phyloP scores from a whole-genome alignment of 768 basidiomycete genomes.

The Exidia glandulosa region DNA sequence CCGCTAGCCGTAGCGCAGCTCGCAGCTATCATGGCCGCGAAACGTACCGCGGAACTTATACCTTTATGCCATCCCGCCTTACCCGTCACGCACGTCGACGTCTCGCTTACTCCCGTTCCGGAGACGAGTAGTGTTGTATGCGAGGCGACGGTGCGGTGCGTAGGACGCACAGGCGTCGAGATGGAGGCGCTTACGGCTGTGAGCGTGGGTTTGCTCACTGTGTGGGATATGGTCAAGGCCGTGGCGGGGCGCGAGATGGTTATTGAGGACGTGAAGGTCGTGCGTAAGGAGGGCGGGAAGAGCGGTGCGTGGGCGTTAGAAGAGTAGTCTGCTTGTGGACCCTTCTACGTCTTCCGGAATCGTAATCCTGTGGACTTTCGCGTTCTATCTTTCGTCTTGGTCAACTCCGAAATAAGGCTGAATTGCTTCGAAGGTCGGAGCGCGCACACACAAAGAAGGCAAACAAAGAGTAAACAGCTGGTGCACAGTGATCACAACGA shows the following conservation, averaged over 20 bases:
- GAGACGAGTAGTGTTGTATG: slow-evolving; percentile 38
- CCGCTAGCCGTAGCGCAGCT: slow-evolving; percentile 67
- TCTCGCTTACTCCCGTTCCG: slow-evolving; percentile 42
- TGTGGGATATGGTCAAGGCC: slow-evolving; percentile 92
- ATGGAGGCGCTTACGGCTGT: slow-evolving; percentile 92
- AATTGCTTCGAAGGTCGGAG: no score
- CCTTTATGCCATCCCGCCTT: slow-evolving; percentile 76
- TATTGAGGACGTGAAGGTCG: slow-evolving; percentile 57
- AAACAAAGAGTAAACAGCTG: no score
- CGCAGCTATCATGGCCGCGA: slow-evolving; percentile 80
- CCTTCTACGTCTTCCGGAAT: no score
- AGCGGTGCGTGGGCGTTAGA: slow-evolving; percentile 43
- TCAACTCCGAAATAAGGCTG: no score
- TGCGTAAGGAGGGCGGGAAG: slow-evolving; percentile 60
- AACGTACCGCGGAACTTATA: slow-evolving; percentile 73
- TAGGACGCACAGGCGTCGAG: slow-evolving; percentile 79
- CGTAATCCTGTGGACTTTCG: no score
- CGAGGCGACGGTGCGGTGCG: slow-evolving; percentile 57
- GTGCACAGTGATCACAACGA: no score
- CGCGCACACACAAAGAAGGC: no score
- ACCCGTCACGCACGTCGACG: slow-evolving; percentile 56
- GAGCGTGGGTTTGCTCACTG: slow-evolving; percentile 62
- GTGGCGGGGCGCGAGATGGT: slow-evolving; percentile 82
- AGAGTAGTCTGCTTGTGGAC: no score
- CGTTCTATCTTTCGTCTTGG: no score